These are phyloP conservation scores for Linum trigynum DNA, from an alignment of 345 rosid genomes.

Conservation along the genomic window DNA sequence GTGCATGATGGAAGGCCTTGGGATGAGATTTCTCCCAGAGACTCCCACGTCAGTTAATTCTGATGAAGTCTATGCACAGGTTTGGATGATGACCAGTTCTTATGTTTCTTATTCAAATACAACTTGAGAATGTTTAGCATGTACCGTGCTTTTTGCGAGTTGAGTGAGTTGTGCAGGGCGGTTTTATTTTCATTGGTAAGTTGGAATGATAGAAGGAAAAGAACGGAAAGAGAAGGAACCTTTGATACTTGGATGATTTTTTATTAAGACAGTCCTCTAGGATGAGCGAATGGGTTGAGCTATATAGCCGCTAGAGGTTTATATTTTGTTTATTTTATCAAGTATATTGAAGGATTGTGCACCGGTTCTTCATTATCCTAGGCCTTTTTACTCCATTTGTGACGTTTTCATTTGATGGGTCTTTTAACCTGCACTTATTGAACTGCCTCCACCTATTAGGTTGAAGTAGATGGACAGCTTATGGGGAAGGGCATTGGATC, in stretches of 20 bases:
- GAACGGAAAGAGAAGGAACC: too few species aligned
- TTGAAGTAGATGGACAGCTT: constrained; percentile 83
- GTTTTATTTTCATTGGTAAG: too few species aligned
- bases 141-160: neutral
- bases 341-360: too few species aligned
- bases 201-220: too few species aligned
- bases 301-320: neutral
- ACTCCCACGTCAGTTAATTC: constrained; percentile 39
- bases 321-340: neutral
- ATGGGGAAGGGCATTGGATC: constrained; percentile 76
- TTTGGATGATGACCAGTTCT: constrained; percentile 14
- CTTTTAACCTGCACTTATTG: constrained; percentile 4
- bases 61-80: constrained; percentile 83
- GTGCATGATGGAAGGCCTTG: constrained; percentile 81
- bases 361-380: too few species aligned
- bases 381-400: too few species aligned
- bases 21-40: constrained; percentile 47
- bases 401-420: neutral
- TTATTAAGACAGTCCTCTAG: neutral
- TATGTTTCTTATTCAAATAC: neutral
- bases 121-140: neutral
- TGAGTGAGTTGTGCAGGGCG: too few species aligned
- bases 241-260: too few species aligned
- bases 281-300: neutral
- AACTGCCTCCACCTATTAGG: constrained; percentile 33